Conservation (phyloP, 202 grass and related monocot genomes). For the Schoenoplectus tabernaemontani region DNA sequence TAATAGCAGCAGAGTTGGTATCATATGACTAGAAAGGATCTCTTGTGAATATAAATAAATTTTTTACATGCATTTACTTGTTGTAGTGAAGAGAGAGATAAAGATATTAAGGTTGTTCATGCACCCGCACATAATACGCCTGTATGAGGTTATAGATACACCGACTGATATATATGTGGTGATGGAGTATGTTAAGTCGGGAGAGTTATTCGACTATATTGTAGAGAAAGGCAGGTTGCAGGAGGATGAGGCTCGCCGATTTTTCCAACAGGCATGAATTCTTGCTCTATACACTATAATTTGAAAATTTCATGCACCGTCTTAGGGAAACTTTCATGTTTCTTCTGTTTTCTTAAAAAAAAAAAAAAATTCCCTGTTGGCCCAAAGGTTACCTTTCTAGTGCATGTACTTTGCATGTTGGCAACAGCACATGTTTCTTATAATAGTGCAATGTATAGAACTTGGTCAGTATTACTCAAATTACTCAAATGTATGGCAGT, state of each 20-base stretch:
- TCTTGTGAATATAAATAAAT: background rate
- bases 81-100: slow-evolving; percentile 87
- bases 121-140: slow-evolving; percentile 93
- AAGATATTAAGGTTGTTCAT: slow-evolving; percentile 97
- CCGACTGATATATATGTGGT: slow-evolving; percentile 73
- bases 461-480: too few relatives aligned
- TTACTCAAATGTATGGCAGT: background rate
- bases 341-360: too few relatives aligned
- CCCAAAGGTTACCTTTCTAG: background rate
- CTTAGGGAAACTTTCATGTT: background rate
- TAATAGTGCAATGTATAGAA: too few relatives aligned
- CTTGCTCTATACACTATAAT: background rate
- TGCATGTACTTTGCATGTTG: background rate
- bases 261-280: slow-evolving; percentile 72
- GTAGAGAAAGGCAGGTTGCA: slow-evolving; percentile 89
- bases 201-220: slow-evolving; percentile 96
- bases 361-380: background rate
- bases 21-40: background rate
- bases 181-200: slow-evolving; percentile 95
- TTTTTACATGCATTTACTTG: slow-evolving; percentile 12
- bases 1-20: background rate
- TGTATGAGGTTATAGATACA: slow-evolving; percentile 95
- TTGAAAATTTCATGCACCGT: background rate
- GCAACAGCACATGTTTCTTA: background rate
- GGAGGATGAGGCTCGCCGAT: slow-evolving; percentile 80